A percentile compares a stretch with the other conserved stretches of the same genome.
These are phyloP conservation scores for Termitomyces sp. DNA, from an alignment of 768 basidiomycete genomes.

Conservation along the genomic window DNA sequence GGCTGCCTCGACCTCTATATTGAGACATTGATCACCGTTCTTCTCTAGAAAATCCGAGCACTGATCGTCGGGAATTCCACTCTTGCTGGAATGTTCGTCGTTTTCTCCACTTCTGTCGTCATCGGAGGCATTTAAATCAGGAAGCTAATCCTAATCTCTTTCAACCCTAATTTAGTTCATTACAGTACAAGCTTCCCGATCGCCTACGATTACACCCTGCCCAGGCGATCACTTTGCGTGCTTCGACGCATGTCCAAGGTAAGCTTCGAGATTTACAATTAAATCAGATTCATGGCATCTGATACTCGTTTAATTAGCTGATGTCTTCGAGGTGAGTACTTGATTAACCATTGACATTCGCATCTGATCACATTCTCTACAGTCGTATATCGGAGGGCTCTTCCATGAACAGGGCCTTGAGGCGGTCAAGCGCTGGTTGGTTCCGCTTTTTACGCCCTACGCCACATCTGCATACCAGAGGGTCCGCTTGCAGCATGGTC, in stretches of 20 bases:
- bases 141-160: slow-evolving; percentile 3
- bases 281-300: slow-evolving; percentile 8
- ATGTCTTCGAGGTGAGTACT: slow-evolving; percentile 69
- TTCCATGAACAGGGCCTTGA: slow-evolving; percentile 68
- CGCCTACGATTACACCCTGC: slow-evolving; percentile 65
- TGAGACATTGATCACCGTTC: background rate
- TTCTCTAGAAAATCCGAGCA: slow-evolving; percentile 70
- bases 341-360: background rate
- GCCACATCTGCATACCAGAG: slow-evolving; percentile 56
- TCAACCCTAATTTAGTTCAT: slow-evolving; percentile 41
- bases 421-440: slow-evolving; percentile 58
- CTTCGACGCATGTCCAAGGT: slow-evolving; percentile 76
- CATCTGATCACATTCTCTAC: slow-evolving; percentile 9
- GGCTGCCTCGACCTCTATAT: slow-evolving; percentile 2
- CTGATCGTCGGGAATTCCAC: slow-evolving; percentile 74
- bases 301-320: slow-evolving; percentile 44
- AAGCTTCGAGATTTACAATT: slow-evolving; percentile 14
- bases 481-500: slow-evolving; percentile 66
- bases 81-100: slow-evolving; percentile 63
- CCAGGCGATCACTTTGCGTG: slow-evolving; percentile 68
- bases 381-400: slow-evolving; percentile 82
- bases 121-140: background rate
- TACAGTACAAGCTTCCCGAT: slow-evolving; percentile 63
- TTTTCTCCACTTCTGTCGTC: background rate
- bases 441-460: slow-evolving; percentile 63